phyloP scores from a whole-genome alignment of 257 asterid species.

The Schizonepeta tenuifolia region DNA sequence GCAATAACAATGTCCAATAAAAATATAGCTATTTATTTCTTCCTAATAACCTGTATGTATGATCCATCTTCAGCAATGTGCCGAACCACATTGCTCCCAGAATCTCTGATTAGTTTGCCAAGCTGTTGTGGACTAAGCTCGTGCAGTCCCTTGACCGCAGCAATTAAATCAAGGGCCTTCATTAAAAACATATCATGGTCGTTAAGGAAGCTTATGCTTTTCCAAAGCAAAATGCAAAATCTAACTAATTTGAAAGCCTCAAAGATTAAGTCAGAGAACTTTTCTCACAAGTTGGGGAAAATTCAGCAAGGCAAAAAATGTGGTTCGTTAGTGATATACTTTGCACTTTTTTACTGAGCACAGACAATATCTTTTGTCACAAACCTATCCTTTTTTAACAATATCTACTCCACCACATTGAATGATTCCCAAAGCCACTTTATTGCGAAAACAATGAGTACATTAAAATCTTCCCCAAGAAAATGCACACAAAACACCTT shows the following conservation, averaged over 20 bases:
- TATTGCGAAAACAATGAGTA: background rate
- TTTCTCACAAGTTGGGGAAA: background rate
- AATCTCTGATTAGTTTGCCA: conserved; percentile 73
- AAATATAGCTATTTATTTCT: conserved; percentile 13
- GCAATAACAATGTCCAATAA: conserved; percentile 5
- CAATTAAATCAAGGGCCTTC: conserved; percentile 81
- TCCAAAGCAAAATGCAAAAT: background rate
- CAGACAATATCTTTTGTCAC: background rate
- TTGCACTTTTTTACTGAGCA: background rate
- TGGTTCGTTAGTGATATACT: background rate
- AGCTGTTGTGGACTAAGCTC: conserved; percentile 85
- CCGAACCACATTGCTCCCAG: conserved; percentile 65
- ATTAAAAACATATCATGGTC: conserved; percentile 34
- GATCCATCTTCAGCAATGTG: conserved; percentile 66
- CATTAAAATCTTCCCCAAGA: background rate
- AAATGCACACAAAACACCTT: conserved; percentile 2
- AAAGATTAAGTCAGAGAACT: background rate
- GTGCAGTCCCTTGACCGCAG: conserved; percentile 83
- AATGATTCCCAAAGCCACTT: conserved; percentile 17
- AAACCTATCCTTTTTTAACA: conserved; percentile 1
- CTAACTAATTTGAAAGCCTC: conserved; percentile 20
- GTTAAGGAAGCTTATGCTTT: conserved; percentile 26
- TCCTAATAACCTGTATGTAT: conserved; percentile 61
- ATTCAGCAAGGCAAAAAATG: conserved; percentile 14
- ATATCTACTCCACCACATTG: conserved; percentile 22